Evolutionary conservation across 192 early-diverging fungal genomes (phyloP), one percentile per base, ranked within the genome.

Genomic region (Phycomyces blakesleeanus): DNA sequence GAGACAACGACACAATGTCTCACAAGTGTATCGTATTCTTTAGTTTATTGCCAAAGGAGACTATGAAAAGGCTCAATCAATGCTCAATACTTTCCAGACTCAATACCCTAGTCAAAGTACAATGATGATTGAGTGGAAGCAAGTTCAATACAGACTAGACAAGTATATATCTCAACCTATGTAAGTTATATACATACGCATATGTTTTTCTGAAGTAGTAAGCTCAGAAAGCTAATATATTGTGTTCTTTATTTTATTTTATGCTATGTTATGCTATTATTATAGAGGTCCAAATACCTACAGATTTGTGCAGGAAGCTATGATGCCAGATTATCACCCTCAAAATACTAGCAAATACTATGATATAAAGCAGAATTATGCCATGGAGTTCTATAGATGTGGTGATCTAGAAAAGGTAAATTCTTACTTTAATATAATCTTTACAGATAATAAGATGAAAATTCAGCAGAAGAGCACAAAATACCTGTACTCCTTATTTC

Each of bases 1-100:
- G n/a, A n/a, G n/a, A n/a, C n/a, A n/a, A n/a, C n/a, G n/a, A n/a
- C n/a, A n/a, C n/a, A n/a, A n/a, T n/a, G n/a, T n/a, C n/a, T n/a
- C n/a, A n/a, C n/a, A n/a, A n/a, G n/a, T n/a, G n/a, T 47, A 47
- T 47, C 15, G 4, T 3, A 47, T 47, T n/a, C 44, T 18, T 47
- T 18, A 47, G 44, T 47, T 47, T 47, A n/a, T 47, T n/a, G 44
- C 44, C 18, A 47, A 47, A 47, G 44, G 44, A 47, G 44, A 47
- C 2, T 14, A 47, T 18, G 3, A 47, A 47, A 47, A 12, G 44
- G 44, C 44, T 11, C 12, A 47, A n/a, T 2, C 3, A 7, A 2
- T 47, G 2, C 18, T 47, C 3, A 3, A 14, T 47, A 14, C 12
- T n/a, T 47, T 47, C 44, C 44, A 12, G 18, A 47, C 3, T 6